Evolutionary conservation across 2,329 filamentous ascomycete species (phyloP).

Genomic region (Ophiostoma quercus): DNA sequence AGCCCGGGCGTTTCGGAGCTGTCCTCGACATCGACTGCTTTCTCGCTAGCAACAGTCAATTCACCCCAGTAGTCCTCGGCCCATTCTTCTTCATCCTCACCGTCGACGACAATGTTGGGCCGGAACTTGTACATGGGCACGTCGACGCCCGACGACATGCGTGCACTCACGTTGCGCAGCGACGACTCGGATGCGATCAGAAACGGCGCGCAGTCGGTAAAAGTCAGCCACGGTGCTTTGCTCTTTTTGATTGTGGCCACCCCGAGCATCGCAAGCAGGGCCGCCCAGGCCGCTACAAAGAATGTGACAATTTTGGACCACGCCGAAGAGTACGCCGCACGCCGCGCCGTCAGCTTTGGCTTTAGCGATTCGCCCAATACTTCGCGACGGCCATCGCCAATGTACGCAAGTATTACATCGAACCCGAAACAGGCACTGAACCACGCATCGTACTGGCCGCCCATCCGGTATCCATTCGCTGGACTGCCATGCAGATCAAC

Average conservation of each 20-base stretch:
- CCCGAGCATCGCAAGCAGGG: neutral
- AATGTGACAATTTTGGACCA: neutral
- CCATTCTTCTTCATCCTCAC: slow-evolving; percentile 53
- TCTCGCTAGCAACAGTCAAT: slow-evolving; percentile 39
- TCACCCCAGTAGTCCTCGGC: slow-evolving; percentile 71
- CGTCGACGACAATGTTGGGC: slow-evolving; percentile 65
- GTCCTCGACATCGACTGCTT: neutral
- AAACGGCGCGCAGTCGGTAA: slow-evolving; percentile 63
- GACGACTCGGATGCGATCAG: slow-evolving; percentile 67
- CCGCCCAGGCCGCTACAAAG: neutral
- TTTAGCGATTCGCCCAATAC: slow-evolving; percentile 56
- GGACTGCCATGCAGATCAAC: slow-evolving; percentile 57
- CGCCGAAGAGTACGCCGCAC: neutral
- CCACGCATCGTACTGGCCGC: slow-evolving; percentile 55
- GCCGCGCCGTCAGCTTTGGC: slow-evolving; percentile 28
- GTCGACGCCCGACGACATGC: slow-evolving; percentile 44
- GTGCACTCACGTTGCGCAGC: slow-evolving; percentile 57
- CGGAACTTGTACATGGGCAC: slow-evolving; percentile 66
- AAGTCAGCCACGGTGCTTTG: slow-evolving; percentile 26
- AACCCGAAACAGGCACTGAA: slow-evolving; percentile 64
- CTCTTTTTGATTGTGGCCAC: neutral
- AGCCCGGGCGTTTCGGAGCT: neutral
- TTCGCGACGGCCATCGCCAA: slow-evolving; percentile 55
- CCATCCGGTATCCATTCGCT: slow-evolving; percentile 59
- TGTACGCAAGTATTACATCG: slow-evolving; percentile 55